Evolutionary conservation across 2,329 filamentous ascomycete species (phyloP), one percentile per base, ranked within the genome.

Genomic region (Colletotrichum sp.): DNA sequence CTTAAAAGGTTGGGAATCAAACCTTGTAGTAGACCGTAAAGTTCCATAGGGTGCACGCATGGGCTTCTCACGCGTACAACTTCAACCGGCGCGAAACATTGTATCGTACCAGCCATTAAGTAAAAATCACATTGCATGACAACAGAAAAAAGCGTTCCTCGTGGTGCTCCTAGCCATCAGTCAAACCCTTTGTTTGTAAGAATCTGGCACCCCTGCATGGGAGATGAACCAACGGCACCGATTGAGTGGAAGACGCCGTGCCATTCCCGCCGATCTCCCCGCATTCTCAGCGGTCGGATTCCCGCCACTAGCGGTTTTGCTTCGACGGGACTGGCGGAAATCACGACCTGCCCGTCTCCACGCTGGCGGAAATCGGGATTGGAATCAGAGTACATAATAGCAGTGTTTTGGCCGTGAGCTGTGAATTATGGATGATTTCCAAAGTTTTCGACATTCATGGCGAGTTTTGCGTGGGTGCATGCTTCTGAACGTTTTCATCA

Each of bases 221-320:
- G 8, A 13, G 29, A 22, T 30, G 22, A 19, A 25, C 64, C 55
- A 29, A 67, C 49, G 32, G 19, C 22, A 67, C 62, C 62, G 44
- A 59, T 19, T 19, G 36, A 34, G 39, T 22, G 36, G 55, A 44
- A 69, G 6, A 11, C 57, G 55, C 65, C 34, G 69, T 66, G 36
- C 29, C 70, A 68, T 67, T 68, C 15, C 71, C 55, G 71, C 64
- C 57, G 64, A 72, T 72, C 71, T 70, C 71, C 71, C 71, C 71
- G 66, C 66, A 70, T 71, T 74, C 66, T 64, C 52, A 55, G 52
- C 61, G 49, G 30, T 27, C 27, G 27, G 59, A 66, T 71, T 61
- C 68, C 72, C 72, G 68, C 59, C 72, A 70, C 72, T 75, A 75
- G 72, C 72, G 72, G 72, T 61, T 75, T 75, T 75, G 49, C 61